A percentile compares a stretch with the other conserved stretches of the same genome.
These are phyloP conservation scores for Trypanosoma lewisi DNA, from an alignment of 208 protist species.

Conservation along the genomic window DNA sequence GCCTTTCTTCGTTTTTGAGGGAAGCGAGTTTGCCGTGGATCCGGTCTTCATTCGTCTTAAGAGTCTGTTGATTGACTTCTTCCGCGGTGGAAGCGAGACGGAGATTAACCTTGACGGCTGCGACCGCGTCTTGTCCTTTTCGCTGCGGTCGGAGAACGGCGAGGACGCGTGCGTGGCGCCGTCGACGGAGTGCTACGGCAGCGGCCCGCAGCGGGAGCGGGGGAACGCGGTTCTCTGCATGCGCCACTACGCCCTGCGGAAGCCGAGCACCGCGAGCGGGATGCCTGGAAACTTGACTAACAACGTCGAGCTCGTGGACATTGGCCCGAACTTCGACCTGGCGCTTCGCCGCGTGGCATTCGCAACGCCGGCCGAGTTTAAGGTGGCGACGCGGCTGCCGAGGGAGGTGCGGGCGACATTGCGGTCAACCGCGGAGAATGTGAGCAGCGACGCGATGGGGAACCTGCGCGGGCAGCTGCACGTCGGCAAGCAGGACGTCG, in stretches of 20 bases:
- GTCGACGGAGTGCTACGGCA: constrained; percentile 68
- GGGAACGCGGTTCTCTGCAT: constrained; percentile 62
- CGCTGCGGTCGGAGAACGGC: constrained; percentile 68
- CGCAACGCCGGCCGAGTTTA: constrained; percentile 78
- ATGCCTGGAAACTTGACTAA: constrained; percentile 37
- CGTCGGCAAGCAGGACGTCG: constrained; percentile 74
- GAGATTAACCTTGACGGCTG: constrained; percentile 77
- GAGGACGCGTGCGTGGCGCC: constrained; percentile 72
- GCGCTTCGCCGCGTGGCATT: constrained; percentile 70
- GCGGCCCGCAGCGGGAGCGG: constrained; percentile 30
- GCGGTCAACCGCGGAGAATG: constrained; percentile 66
- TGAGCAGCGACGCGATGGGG: constrained; percentile 60
- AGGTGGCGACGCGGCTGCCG: constrained; percentile 61
- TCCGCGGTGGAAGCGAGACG: constrained; percentile 63
- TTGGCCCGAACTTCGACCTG: constrained; percentile 87
- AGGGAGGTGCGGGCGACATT: constrained; percentile 54
- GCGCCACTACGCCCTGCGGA: constrained; percentile 80
- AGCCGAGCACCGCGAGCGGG: constrained; percentile 50
- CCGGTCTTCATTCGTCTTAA: constrained; percentile 74
- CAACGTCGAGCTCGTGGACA: constrained; percentile 69
- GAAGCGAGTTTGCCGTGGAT: constrained; percentile 69
- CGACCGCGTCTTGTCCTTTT: constrained; percentile 80
- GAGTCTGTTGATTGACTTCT: constrained; percentile 85
- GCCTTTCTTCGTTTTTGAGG: constrained; percentile 88
- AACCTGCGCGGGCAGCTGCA: constrained; percentile 86